A percentile compares a stretch with the other conserved stretches of the same genome.
Evolutionary conservation across 176 grass and related monocot species (phyloP).

Genomic region (Alopecurus myosuroides): DNA sequence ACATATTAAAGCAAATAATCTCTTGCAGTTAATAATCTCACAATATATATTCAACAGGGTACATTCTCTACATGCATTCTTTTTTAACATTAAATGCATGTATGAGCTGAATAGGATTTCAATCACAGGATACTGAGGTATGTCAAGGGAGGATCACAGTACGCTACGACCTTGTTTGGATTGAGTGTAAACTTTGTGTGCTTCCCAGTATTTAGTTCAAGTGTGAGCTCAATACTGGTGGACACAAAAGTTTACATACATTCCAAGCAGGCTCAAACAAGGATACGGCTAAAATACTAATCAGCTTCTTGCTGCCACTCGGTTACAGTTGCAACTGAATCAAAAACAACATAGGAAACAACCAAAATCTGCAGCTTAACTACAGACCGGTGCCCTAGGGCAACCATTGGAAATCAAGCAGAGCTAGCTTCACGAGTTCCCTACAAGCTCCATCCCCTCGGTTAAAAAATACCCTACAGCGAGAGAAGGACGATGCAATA

Average conservation of each 20-base stretch:
- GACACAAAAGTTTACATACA: not conserved
- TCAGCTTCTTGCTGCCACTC: not conserved
- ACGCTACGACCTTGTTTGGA: not conserved
- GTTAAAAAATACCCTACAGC: not conserved
- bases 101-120: not conserved
- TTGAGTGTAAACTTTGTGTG: not conserved
- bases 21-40: not conserved
- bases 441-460: not conserved
- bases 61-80: not conserved
- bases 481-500: not conserved
- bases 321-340: not conserved
- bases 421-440: not conserved
- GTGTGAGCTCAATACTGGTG: not conserved
- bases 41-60: not conserved
- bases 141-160: not conserved
- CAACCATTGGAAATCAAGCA: conserved; percentile 4
- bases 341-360: not conserved
- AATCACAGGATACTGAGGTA: not conserved
- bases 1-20: not conserved
- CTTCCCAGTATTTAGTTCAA: not conserved
- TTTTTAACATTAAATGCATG: not conserved
- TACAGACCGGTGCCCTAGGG: not conserved
- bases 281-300: not conserved
- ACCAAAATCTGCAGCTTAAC: not conserved
- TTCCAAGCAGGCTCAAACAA: not conserved